Evolutionary conservation across 2,329 filamentous ascomycete species (phyloP), one percentile per base, ranked within the genome.

Genomic region (Pyrenochaeta sp.): DNA sequence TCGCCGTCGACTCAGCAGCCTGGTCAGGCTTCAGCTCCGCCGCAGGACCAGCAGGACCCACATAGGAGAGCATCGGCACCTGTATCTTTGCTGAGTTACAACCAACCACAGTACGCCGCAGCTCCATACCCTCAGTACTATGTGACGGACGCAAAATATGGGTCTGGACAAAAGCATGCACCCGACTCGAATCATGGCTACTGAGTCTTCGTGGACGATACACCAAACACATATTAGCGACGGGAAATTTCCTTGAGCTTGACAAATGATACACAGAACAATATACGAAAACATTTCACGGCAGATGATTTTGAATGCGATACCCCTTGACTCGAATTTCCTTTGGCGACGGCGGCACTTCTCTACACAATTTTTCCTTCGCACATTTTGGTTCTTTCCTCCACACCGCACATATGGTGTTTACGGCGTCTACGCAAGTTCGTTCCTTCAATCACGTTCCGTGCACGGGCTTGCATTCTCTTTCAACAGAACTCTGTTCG

Each of bases 21-120:
- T 34, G 50, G 59, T 2, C 65, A 67, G 27, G 60, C 52, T 27
- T 54, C 66, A 19, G 50, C 61, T 30, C 49, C 57, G 8, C 69
- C 67, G 25, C 65, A 68, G 22, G 67, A 74, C 8, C 69, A 68
- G 25, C 65, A 68, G 22, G 67, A 74, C 45, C 51, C 63, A n/a
- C 64, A 69, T 28, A 68, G 74, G 49, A 62, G 74, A 43, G 62
- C 72, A 24, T 77, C 74, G 12, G 72, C 72, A 42, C 72, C 73
- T 8, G 62, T 77, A 15, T 55, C 68, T 13, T 49, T 74, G 43
- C 72, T 72, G 49, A 48, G 64, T 1, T 74, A 73, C 46, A 51
- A 52, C 36, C 70, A 69, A 30, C 32, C 64, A 3, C 59, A 64
- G 7, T 73, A 72, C 42, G 63, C 61, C 22, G 49, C 64, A n/a